These are phyloP conservation scores for Nakazawaea ambrosiae DNA, from an alignment of 805 yeast genomes.

Conservation along the genomic window DNA sequence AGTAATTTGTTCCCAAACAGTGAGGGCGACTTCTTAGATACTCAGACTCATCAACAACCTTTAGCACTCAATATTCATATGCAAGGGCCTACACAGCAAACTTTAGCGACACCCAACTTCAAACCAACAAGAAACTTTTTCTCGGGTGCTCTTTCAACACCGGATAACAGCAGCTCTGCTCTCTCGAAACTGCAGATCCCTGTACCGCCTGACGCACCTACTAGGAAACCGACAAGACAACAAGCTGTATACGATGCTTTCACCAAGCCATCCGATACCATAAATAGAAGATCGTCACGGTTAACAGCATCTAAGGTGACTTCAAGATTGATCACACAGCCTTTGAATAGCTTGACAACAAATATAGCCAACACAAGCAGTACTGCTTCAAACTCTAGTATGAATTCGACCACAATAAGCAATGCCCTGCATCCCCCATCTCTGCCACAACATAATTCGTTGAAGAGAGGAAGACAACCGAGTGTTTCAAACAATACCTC, in stretches of 20 bases:
- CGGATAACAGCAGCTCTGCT: conserved; percentile 26
- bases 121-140: conserved; percentile 14
- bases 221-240: conserved; percentile 25
- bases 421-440: conserved; percentile 10
- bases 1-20: conserved; percentile 2
- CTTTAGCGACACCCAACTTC: conserved; percentile 18
- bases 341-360: conserved; percentile 15
- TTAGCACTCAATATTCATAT: too few species aligned
- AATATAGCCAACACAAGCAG: conserved; percentile 5
- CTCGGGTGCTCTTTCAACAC: conserved; percentile 10
- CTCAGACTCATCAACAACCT: not conserved
- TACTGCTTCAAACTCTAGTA: too few species aligned
- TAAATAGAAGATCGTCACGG: conserved; percentile 15
- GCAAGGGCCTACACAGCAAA: conserved; percentile 9
- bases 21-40: not conserved
- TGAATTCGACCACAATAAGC: not conserved
- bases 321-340: conserved; percentile 39
- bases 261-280: conserved; percentile 10
- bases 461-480: conserved; percentile 12
- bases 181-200: conserved; percentile 29
- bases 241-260: conserved; percentile 9
- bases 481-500: conserved; percentile 8
- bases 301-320: conserved; percentile 38
- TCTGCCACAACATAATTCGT: conserved; percentile 1
- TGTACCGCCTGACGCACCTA: conserved; percentile 26